These are phyloP conservation scores for Adansonia digitata DNA, from an alignment of 345 rosid genomes.

Conservation along the genomic window DNA sequence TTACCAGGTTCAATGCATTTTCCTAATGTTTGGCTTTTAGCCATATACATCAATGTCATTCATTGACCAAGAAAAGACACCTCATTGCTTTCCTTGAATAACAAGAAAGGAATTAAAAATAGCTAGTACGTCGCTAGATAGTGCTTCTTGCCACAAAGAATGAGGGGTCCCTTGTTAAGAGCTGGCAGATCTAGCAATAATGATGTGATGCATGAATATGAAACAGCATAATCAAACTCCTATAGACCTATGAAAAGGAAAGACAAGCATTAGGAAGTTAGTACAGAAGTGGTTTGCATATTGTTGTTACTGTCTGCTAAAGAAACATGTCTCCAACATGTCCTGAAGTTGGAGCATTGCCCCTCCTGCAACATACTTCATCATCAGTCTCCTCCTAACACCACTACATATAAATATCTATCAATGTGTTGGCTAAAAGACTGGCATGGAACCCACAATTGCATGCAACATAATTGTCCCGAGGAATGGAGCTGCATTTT, in stretches of 20 bases:
- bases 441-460: not conserved
- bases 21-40: not conserved
- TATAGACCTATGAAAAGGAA: not conserved
- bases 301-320: too few relatives aligned
- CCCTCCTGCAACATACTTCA: not conserved
- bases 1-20: slow-evolving; percentile 1
- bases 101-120: not conserved
- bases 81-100: not conserved
- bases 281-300: not conserved
- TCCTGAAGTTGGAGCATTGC: not conserved
- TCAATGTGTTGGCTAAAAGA: not conserved
- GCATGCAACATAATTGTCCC: too few relatives aligned
- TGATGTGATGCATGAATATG: slow-evolving; percentile 4
- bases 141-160: not conserved
- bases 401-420: not conserved
- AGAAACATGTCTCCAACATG: not conserved
- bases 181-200: not conserved
- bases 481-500: too few relatives aligned
- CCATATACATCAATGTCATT: not conserved
- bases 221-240: not conserved
- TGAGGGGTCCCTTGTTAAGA: not conserved
- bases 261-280: not conserved
- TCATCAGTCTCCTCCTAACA: slow-evolving; percentile 1
- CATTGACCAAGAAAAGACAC: not conserved
- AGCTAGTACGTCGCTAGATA: not conserved